Evolutionary conservation across 2,329 filamentous ascomycete species (phyloP).

Genomic region (Clonostachys sp.): DNA sequence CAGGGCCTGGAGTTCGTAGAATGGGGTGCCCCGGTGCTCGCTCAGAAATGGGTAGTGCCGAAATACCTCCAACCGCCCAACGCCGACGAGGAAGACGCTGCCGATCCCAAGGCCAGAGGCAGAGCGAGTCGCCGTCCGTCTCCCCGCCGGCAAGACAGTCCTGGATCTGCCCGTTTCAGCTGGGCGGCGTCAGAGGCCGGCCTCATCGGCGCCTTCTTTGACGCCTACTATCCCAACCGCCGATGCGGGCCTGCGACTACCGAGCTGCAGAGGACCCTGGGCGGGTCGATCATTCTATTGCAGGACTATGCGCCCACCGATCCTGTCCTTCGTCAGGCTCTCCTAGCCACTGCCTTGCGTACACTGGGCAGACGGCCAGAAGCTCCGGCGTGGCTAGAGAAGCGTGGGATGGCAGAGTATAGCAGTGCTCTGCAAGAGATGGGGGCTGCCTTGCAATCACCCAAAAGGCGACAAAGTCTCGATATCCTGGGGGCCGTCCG

Average conservation of each 20-base stretch:
- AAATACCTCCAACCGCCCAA: too few species aligned
- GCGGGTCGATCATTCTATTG: not conserved
- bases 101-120: too few species aligned
- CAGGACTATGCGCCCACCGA: not conserved
- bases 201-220: conserved; percentile 1
- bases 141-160: too few species aligned
- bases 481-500: not conserved
- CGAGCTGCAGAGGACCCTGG: not conserved
- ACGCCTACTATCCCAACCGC: conserved; percentile 5
- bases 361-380: not conserved
- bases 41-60: too few species aligned
- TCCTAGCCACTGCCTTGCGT: conserved; percentile 1
- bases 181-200: not conserved
- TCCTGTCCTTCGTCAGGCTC: not conserved
- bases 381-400: not conserved
- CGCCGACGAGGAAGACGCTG: too few species aligned
- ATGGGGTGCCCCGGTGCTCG: too few species aligned
- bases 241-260: not conserved
- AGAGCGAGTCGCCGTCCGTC: too few species aligned
- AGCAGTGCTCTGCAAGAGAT: conserved; percentile 1
- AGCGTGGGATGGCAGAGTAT: not conserved
- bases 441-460: not conserved
- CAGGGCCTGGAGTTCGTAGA: too few species aligned
- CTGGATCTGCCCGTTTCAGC: too few species aligned
- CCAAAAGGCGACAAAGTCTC: not conserved